A percentile compares a stretch with the other conserved stretches of the same genome.
Conservation (phyloP, 768 basidiomycete genomes). For the Rhizopogon salebrosus region DNA sequence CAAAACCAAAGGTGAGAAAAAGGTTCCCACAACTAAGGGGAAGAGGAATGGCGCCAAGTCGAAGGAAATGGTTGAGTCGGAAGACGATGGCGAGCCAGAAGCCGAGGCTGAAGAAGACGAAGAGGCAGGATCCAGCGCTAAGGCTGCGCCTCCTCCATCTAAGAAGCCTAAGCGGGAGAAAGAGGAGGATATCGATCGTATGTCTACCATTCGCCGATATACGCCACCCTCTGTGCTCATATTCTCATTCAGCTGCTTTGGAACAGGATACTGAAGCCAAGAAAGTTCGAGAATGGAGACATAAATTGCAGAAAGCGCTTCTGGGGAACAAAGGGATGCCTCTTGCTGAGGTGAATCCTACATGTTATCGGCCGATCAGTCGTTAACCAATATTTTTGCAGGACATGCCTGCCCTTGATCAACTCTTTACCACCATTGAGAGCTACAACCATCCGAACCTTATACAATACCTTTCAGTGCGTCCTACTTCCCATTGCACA, state of each 20-base stretch:
- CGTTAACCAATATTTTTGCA: conserved; percentile 24
- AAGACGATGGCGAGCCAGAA: conserved; percentile 49
- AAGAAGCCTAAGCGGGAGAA: conserved; percentile 62
- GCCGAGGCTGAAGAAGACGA: conserved; percentile 43
- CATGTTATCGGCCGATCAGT: conserved; percentile 2
- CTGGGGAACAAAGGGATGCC: conserved; percentile 60
- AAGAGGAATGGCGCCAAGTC: conserved; percentile 60
- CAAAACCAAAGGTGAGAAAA: conserved; percentile 42
- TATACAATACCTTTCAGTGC: conserved; percentile 64
- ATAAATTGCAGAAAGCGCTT: conserved; percentile 86
- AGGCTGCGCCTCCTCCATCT: conserved; percentile 52
- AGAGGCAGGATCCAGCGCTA: conserved; percentile 46
- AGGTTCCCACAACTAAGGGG: conserved; percentile 23
- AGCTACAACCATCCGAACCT: conserved; percentile 65
- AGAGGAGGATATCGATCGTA: conserved; percentile 58
- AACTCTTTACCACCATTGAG: conserved; percentile 73
- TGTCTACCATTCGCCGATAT: conserved; percentile 14
- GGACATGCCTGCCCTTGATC: conserved; percentile 75
- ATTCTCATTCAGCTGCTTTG: conserved; percentile 31
- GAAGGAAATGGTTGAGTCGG: conserved; percentile 61
- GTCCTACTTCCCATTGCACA: conserved; percentile 14
- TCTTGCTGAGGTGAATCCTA: conserved; percentile 52
- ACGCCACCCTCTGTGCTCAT: conserved; percentile 4
- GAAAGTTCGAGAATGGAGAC: conserved; percentile 88
- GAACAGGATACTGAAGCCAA: conserved; percentile 55